phyloP scores from a whole-genome alignment of 345 rosid genomes.

The Psidium guajava region DNA sequence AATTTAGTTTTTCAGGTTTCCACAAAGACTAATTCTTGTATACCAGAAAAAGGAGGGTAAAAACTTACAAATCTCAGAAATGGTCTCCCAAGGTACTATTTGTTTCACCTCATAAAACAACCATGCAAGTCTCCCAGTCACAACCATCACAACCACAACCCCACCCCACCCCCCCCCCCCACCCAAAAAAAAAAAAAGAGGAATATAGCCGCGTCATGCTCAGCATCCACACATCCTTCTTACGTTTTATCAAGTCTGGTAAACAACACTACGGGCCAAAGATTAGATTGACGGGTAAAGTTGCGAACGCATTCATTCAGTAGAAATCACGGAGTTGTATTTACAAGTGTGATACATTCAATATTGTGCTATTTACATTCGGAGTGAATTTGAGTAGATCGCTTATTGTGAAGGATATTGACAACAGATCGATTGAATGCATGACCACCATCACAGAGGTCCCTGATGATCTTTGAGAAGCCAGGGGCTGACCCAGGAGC shows the following conservation, averaged over 20 bases:
- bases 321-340: not conserved
- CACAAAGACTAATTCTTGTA: not conserved
- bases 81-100: not conserved
- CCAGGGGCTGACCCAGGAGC: not conserved
- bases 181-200: too few species aligned
- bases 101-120: not conserved
- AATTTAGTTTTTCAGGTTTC: not conserved
- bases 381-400: not conserved
- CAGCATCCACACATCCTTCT: not conserved
- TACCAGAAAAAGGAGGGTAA: accelerated
- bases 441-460: not conserved
- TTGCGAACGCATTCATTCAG: not conserved
- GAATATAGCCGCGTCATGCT: not conserved
- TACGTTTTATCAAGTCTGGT: not conserved
- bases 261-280: not conserved
- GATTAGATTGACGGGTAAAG: not conserved
- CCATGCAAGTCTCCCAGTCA: not conserved
- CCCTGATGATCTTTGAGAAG: not conserved
- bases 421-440: accelerated
- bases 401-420: not conserved
- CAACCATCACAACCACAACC: not conserved
- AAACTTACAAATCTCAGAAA: not conserved
- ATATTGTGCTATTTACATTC: not conserved
- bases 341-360: not conserved
- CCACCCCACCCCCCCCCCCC: too few species aligned